Evolutionary conservation across 2,329 filamentous ascomycete species (phyloP), one percentile per base, ranked within the genome.

Genomic region (Aspergillus ustus): DNA sequence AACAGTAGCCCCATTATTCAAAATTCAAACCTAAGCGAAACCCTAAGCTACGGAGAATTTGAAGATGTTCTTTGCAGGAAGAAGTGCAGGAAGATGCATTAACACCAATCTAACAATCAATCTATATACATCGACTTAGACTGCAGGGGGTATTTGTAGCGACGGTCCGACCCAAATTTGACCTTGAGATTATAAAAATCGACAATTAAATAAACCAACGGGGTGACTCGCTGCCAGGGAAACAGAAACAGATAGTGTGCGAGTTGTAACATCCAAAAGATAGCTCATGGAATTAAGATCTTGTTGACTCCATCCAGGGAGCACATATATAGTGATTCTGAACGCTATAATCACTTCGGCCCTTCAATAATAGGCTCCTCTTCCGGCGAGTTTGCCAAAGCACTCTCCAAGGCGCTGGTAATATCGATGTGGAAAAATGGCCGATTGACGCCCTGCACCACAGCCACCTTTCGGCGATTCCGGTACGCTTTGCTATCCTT

Each of bases 401-500:
- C 94, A 69, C 89, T 92, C 77, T 97, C 91, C 68, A 98, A 78
- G 7, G 95, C 95, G 71, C 89, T 93, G 4, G 92, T 95, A 55
- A 98, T 79, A 75, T 98, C 95, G 57, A 97, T 87, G 74, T 99
- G 95, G 85, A 99, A 98, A 68, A 97, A 85, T 4, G 95, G 94
- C 68, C 91, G 82, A 76, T 96, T 95, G 65, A 96, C 80, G n/a
- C 94, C 91, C 67, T 93, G 90, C 17, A 98, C 88, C 4, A 91
- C 84, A 1, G 90, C 89, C 29, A 86, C 77, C 68, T 74, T 78
- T 62, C 65, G 74, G 29, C 67, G 68, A 53, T 65, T 61, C 46
- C 67, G 70, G 65, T 82, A 82, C 2, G 77, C 84, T 67, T 81
- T 84, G 70, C 83, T 83, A 59, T 76, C 80, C 37, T 73, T 74